A percentile compares a stretch with the other conserved stretches of the same genome.
Evolutionary conservation across 164 flowering plant genomes (phyloP).

Genomic region (Stephania cephalantha): DNA sequence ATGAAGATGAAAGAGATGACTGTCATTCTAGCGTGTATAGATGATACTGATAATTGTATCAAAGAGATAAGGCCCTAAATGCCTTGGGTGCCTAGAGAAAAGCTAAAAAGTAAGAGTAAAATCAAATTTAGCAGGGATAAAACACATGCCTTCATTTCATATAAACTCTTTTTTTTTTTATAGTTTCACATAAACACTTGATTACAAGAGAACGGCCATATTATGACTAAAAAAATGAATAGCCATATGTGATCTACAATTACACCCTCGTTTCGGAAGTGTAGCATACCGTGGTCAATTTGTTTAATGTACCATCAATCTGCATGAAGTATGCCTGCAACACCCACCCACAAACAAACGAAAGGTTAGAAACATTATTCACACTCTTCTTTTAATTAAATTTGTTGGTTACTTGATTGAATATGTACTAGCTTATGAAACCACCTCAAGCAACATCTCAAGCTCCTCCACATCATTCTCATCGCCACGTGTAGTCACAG

Average conservation of each 20-base stretch:
- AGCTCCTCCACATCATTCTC: conserved; percentile 94
- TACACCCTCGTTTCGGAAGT: not conserved
- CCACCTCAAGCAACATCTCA: conserved; percentile 94
- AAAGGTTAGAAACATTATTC: conserved; percentile 10
- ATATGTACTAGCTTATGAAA: conserved; percentile 3
- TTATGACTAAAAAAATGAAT: not conserved
- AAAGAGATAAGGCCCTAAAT: too few relatives aligned
- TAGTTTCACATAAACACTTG: too few relatives aligned
- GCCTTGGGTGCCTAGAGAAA: too few relatives aligned
- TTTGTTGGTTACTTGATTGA: not conserved
- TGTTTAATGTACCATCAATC: conserved; percentile 90
- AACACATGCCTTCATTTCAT: not conserved
- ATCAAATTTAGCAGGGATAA: too few relatives aligned
- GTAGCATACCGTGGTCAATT: conserved; percentile 69
- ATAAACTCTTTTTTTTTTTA: not conserved
- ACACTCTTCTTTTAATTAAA: conserved; percentile 7
- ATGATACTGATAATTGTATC: too few relatives aligned
- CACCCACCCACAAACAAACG: not conserved
- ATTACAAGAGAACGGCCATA: too few relatives aligned
- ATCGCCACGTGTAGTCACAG: conserved; percentile 64
- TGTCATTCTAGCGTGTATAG: too few relatives aligned
- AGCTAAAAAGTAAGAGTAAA: too few relatives aligned
- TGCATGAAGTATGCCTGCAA: conserved; percentile 98
- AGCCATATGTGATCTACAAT: not conserved
- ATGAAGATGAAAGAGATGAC: too few relatives aligned